Conservation (phyloP, 306 rosid species). For the Vigna trinervia region DNA sequence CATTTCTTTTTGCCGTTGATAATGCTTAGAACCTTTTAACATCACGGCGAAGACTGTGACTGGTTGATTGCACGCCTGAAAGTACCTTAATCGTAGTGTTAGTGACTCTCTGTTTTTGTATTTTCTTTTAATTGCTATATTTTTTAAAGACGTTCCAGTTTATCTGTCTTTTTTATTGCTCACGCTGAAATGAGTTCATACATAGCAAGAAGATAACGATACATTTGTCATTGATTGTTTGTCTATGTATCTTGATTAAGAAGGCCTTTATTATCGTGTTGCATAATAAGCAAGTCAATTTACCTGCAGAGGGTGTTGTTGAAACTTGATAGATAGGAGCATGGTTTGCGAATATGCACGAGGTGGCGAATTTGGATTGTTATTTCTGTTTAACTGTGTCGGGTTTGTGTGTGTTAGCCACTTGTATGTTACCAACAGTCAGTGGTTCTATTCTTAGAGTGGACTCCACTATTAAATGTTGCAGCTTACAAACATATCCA, state of each 20-base stretch:
- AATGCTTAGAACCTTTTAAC: not conserved
- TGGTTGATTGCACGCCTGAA: not conserved
- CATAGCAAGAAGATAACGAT: not conserved
- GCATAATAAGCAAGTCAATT: not conserved
- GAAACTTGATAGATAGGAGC: not conserved
- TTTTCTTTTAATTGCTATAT: not conserved
- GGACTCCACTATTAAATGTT: slow-evolving; percentile 13
- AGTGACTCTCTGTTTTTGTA: slow-evolving; percentile 37
- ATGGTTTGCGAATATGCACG: slow-evolving; percentile 31
- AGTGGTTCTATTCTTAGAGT: not conserved
- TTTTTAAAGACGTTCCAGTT: no score
- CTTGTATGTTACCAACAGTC: not conserved
- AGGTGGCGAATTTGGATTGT: slow-evolving; percentile 29
- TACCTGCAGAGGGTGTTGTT: slow-evolving; percentile 10
- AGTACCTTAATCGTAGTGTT: not conserved
- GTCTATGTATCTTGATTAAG: not conserved
- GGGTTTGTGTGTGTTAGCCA: not conserved
- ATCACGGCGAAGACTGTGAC: not conserved
- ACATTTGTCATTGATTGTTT: slow-evolving; percentile 8
- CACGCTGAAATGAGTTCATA: not conserved
- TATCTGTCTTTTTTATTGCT: not conserved
- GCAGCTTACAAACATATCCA: not conserved
- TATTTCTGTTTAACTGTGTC: not conserved
- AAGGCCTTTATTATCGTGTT: slow-evolving; percentile 9
- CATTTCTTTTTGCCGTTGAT: not conserved